phyloP scores from a whole-genome alignment of 495 filamentous ascomycete genomes.

The Apiosordaria backusii region DNA sequence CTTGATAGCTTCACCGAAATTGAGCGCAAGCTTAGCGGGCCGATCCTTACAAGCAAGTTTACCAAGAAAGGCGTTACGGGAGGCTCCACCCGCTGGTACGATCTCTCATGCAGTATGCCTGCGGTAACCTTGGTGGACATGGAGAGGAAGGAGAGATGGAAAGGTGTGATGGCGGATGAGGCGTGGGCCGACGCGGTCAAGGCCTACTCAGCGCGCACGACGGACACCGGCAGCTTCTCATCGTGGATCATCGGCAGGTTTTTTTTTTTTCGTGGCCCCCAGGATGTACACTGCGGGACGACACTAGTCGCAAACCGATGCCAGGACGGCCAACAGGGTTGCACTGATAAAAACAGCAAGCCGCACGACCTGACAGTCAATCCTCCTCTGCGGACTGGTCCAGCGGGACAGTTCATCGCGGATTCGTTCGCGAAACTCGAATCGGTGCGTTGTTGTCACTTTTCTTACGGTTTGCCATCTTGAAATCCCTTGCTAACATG shows the following conservation, averaged over 20 bases:
- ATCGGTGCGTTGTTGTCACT: neutral
- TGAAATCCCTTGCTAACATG: neutral
- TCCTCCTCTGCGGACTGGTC: neutral
- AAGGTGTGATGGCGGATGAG: neutral
- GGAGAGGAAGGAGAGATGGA: neutral
- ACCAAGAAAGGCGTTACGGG: neutral
- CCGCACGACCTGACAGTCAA: neutral
- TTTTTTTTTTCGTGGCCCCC: neutral
- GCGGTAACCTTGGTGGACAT: neutral
- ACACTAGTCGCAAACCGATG: neutral
- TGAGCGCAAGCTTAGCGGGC: neutral
- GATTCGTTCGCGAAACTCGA: neutral
- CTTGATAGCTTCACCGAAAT: constrained; percentile 19
- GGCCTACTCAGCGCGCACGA: neutral
- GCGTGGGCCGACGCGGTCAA: neutral
- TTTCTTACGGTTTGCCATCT: neutral
- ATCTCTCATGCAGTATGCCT: neutral
- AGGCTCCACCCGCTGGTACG: neutral
- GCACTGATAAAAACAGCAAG: neutral
- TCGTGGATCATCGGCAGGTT: neutral
- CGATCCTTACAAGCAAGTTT: neutral
- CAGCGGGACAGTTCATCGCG: neutral
- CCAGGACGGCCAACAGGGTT: neutral
- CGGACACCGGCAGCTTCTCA: neutral
- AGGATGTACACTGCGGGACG: neutral